phyloP scores from a whole-genome alignment of 2,329 filamentous ascomycete genomes.

The Venturia nashicola region DNA sequence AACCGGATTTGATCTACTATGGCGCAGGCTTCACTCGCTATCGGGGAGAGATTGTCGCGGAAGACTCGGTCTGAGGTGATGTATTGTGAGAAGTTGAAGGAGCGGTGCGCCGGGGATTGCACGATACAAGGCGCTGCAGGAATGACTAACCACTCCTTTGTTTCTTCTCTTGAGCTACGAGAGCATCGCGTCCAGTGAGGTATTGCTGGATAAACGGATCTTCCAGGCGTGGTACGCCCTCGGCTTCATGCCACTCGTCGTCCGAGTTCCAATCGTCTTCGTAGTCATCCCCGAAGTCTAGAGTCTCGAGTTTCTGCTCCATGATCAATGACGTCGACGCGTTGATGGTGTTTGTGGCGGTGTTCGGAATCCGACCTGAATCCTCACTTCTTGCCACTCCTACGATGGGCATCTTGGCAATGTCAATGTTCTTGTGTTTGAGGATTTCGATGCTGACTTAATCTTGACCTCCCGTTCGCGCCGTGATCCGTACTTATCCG shows the following conservation, averaged over 20 bases:
- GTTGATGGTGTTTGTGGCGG: background rate
- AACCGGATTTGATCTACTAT: constrained; percentile 72
- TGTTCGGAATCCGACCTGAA: no score
- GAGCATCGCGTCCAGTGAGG: constrained; percentile 57
- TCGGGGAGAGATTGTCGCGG: constrained; percentile 61
- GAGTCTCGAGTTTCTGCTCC: background rate
- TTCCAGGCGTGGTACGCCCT: constrained; percentile 42
- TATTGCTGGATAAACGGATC: constrained; percentile 80
- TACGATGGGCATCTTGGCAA: background rate
- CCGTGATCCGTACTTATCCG: background rate
- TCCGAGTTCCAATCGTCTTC: background rate
- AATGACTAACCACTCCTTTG: constrained; percentile 58
- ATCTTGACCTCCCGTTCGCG: background rate
- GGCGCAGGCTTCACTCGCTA: constrained; percentile 62
- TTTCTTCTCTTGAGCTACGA: constrained; percentile 72
- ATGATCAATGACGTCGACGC: background rate
- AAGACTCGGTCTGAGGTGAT: constrained; percentile 50
- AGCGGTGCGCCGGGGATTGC: constrained; percentile 8
- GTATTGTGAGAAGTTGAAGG: constrained; percentile 17
- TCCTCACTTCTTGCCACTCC: background rate
- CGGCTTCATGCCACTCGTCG: constrained; percentile 46
- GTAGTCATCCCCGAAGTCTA: constrained; percentile 19
- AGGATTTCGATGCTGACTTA: background rate
- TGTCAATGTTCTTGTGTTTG: background rate
- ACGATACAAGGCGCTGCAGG: constrained; percentile 11